Conservation (phyloP, 177 flowering plant species). For the Telopea speciosissima region DNA sequence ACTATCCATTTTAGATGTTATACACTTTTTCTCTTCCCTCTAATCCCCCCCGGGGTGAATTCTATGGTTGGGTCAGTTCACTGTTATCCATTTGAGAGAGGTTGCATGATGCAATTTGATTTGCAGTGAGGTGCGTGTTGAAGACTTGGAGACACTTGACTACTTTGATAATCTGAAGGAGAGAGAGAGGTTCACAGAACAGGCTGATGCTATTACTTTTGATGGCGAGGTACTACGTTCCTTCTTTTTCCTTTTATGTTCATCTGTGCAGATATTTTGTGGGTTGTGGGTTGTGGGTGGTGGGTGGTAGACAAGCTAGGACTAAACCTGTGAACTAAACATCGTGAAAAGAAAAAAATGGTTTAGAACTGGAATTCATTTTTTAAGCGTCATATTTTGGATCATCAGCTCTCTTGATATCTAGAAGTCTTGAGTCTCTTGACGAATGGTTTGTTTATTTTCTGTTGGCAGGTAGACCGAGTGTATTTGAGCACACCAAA, state of each 20-base stretch:
- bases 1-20: neutral
- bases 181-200: conserved; percentile 70
- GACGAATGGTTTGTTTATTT: neutral
- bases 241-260: neutral
- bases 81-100: conserved; percentile 21
- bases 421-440: neutral
- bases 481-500: conserved; percentile 69
- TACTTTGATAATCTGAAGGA: conserved; percentile 64
- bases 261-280: neutral
- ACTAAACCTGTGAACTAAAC: too few relatives aligned
- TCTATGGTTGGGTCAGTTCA: conserved; percentile 2
- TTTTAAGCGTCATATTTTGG: too few relatives aligned
- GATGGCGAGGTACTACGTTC: conserved; percentile 66
- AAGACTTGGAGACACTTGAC: conserved; percentile 94
- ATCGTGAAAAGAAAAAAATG: too few relatives aligned
- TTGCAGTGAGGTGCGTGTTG: conserved; percentile 91
- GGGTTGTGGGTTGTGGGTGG: too few relatives aligned
- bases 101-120: conserved; percentile 33
- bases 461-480: conserved; percentile 51
- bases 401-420: too few relatives aligned
- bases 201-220: conserved; percentile 88
- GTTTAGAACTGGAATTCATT: too few relatives aligned
- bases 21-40: neutral
- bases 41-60: neutral
- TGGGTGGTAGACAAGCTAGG: neutral